Base-by-base conservation (phyloP, 2,329 filamentous ascomycete species). In the Sodiomyces alkalinus region DNA sequence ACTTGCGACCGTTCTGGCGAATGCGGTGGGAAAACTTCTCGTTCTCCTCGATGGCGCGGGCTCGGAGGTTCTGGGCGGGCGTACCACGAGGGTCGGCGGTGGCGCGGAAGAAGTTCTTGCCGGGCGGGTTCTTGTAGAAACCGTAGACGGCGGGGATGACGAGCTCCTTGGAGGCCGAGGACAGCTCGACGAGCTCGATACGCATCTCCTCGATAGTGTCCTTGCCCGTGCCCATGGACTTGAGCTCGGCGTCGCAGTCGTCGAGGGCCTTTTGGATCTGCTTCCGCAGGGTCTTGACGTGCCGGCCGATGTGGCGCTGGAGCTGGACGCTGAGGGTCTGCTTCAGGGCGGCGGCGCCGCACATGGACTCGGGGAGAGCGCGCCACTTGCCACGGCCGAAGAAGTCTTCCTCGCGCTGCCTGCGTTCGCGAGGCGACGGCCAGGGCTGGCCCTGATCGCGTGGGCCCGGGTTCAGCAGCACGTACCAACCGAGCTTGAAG, bases 101-200 rank as follows among this genome's bases (percentile, higher is more conserved):
- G 7, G 59, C 50, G 6, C 60, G 52, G 41, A 66, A 66, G 48
- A 66, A 66, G 29, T 49, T 53, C 39, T 62, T 60, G 32, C 58
- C 58, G 11, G 62, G 60, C 0, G 62, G 62, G 33, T 65, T 65
- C 50, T 66, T 66, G 54, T 66, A 66, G 47, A 62, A 64, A 27
- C 62, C 62, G 29, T 65, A 61, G 16, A 65, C 58, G 21, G 62
- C 61, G 3, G 62, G 62, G 1, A 60, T 64, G 20, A 65, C 60
- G n/a, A 66, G 53, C 29, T 65, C 62, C 46, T 63, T 64, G 18
- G 59, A 65, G 1, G 55, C 50, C 0, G 61, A 63, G 34, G 65
- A 66, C 5, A 66, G 51, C 38, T 66, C 62, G 24, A 62, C 60
- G 40, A 66, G 62, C 41, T 66, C 58, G 33, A 63, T 53, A 10